Conservation (phyloP, 192 early-diverging fungal species). For the Umbelopsis vinacea region DNA sequence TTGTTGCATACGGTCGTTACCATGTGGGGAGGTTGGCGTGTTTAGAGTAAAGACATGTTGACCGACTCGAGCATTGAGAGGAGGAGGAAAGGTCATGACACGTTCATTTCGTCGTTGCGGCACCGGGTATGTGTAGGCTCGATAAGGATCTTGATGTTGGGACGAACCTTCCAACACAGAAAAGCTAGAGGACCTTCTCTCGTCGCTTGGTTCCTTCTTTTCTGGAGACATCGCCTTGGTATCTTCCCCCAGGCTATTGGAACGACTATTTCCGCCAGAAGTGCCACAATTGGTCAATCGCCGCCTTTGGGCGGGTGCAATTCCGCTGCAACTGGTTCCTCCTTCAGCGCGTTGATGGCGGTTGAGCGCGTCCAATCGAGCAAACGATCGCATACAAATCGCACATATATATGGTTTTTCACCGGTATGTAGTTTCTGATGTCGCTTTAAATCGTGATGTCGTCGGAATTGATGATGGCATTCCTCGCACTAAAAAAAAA, state of each 20-base stretch:
- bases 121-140: slow-evolving; percentile 15
- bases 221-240: not conserved
- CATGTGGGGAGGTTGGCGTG: not conserved
- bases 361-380: slow-evolving; percentile 80
- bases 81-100: slow-evolving; percentile 2
- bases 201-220: not conserved
- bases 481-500: slow-evolving; percentile 31
- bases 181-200: slow-evolving; percentile 19
- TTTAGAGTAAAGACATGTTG: not conserved
- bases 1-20: slow-evolving; percentile 20
- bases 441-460: slow-evolving; percentile 91
- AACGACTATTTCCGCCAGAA: not conserved
- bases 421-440: slow-evolving; percentile 80
- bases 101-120: slow-evolving; percentile 4
- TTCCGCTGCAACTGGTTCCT: slow-evolving; percentile 36
- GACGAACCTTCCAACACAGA: not conserved
- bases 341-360: slow-evolving; percentile 65
- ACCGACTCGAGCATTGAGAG: not conserved
- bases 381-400: slow-evolving; percentile 80
- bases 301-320: slow-evolving; percentile 18
- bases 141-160: slow-evolving; percentile 7
- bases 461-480: slow-evolving; percentile 50
- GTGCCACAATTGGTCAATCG: slow-evolving; percentile 6
- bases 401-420: slow-evolving; percentile 75
- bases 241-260: slow-evolving; percentile 3